phyloP scores from a whole-genome alignment of 1,284 basidiomycete genomes.

The Ceratorhiza oryzae-sativae region DNA sequence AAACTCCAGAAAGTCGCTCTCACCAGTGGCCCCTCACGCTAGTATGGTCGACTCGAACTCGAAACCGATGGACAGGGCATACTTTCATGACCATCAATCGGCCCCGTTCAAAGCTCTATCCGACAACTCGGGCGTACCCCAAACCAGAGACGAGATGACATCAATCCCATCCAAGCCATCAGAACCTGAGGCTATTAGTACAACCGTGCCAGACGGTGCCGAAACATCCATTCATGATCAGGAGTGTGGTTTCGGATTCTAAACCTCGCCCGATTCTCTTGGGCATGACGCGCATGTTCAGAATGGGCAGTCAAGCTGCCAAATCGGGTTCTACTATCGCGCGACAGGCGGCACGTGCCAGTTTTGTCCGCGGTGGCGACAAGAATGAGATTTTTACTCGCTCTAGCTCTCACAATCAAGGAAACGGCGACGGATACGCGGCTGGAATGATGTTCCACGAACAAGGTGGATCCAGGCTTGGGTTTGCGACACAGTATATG shows the following conservation, averaged over 20 bases:
- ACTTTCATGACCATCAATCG: too few species aligned
- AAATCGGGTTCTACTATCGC: slow-evolving; percentile 25
- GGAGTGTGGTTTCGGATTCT: background rate
- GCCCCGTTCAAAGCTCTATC: too few species aligned
- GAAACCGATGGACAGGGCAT: background rate
- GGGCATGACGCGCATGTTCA: background rate
- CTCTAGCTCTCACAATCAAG: slow-evolving; percentile 45
- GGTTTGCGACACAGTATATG: slow-evolving; percentile 71
- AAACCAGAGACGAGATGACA: too few species aligned
- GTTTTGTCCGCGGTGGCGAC: background rate
- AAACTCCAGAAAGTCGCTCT: slow-evolving; percentile 35
- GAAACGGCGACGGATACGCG: slow-evolving; percentile 69
- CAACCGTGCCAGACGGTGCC: background rate
- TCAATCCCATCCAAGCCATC: too few species aligned
- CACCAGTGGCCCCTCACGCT: background rate
- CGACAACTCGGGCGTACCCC: too few species aligned
- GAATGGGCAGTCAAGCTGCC: background rate
- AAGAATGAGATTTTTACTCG: background rate
- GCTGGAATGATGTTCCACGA: slow-evolving; percentile 68
- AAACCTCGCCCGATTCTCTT: background rate
- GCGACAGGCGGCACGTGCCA: slow-evolving; percentile 39
- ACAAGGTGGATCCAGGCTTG: slow-evolving; percentile 64
- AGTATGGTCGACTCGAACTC: background rate
- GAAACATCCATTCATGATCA: background rate
- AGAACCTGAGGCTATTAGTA: slow-evolving; percentile 16